Base-by-base conservation (phyloP, 2,329 filamentous ascomycete species). In the Xylogone sp. region DNA sequence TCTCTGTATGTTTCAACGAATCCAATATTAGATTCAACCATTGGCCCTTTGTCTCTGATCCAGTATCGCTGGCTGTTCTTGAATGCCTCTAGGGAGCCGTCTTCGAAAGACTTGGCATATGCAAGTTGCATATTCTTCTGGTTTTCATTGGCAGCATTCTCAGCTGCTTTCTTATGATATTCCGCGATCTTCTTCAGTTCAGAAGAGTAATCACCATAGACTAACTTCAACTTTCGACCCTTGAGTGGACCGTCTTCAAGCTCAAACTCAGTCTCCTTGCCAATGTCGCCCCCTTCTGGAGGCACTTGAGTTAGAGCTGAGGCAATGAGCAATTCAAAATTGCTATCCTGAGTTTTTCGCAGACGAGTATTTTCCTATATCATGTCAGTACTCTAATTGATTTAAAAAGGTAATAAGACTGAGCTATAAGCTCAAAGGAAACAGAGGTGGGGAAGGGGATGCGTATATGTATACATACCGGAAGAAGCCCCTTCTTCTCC, bases 1-100 rank as follows among this genome's bases (percentile, higher is more conserved):
- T 95, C 90, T 60, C 89, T 78, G 67, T 94, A 94, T 0, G 88
- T 91, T 72, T 94, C 89, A 48, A 94, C 87, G 65, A 94, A 94
- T 1, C 89, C 89, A 59, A 93, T 80, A 66, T 93, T 90, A 43
- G 80, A 86, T 69, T 94, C 89, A 29, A 95, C 82, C 70, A 81
- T 83, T 3, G 90, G 90, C 19, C 86, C 85, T 68, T 91, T 89
- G 66, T 95, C 88, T 63, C 84, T 83, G 58, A 94, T 90, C 90
- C 90, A 94, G 62, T 79, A 81, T 57, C 87, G 79, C 68, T 94
- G 89, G 57, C 84, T 86, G 65, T 93, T 82, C 69, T 92, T 92
- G 75, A 88, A 92, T 12, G 83, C 83, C 55, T 88, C 77, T 46
- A 93, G 76, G 21, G 87, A 91, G 34, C 90, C 90, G 20, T 79